phyloP scores from a whole-genome alignment of 805 yeast genomes.

The Saturnispora sanitii region DNA sequence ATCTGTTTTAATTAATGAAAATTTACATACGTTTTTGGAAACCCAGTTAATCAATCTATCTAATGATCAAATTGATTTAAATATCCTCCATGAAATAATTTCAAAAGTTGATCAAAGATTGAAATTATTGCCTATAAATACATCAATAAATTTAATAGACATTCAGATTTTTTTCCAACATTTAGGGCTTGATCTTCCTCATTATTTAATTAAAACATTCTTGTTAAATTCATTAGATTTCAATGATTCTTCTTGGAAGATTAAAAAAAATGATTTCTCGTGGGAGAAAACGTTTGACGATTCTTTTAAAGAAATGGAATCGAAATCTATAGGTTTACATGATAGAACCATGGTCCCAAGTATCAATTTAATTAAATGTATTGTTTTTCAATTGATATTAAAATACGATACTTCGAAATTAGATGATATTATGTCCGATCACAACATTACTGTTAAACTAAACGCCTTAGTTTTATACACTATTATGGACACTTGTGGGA shows the following conservation, averaged over 20 bases:
- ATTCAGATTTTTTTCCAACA: neutral
- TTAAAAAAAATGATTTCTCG: too few species aligned
- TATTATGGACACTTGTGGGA: conserved; percentile 7
- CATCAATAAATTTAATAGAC: neutral
- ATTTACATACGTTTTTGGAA: neutral
- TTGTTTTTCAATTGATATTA: neutral
- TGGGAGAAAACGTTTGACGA: neutral
- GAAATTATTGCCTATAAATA: neutral
- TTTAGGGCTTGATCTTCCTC: neutral
- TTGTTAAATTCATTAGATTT: too few species aligned
- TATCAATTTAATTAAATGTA: conserved; percentile 5
- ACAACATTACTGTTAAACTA: neutral
- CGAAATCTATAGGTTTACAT: neutral
- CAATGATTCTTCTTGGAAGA: too few species aligned
- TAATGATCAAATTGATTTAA: neutral
- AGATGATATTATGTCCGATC: neutral
- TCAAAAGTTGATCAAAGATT: neutral
- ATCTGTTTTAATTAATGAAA: neutral
- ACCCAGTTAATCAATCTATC: neutral
- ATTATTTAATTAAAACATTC: too few species aligned
- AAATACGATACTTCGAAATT: neutral
- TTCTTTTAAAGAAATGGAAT: neutral
- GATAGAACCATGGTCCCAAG: neutral
- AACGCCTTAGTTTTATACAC: conserved; percentile 1
- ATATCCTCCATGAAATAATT: neutral